A percentile compares a stretch with the other conserved stretches of the same genome.
Evolutionary conservation across 2,329 filamentous ascomycete species (phyloP).

Genomic region (Fusarium xylarioides): DNA sequence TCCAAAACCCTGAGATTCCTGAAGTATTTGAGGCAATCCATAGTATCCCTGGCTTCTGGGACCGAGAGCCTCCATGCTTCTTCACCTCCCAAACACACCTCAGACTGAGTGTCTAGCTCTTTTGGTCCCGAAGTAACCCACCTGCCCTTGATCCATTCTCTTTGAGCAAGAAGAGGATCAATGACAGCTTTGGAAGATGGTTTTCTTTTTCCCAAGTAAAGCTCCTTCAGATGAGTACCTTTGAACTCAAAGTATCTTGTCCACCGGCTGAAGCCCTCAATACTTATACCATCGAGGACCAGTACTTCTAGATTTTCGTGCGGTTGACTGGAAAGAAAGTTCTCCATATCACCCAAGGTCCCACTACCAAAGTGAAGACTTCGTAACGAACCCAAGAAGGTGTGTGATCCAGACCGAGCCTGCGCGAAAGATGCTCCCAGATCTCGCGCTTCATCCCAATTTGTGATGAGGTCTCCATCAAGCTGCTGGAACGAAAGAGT

Average conservation of each 20-base stretch:
- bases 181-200: neutral
- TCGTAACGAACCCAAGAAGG: neutral
- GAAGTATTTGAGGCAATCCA: neutral
- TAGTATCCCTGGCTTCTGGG: neutral
- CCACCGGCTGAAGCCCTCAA: neutral
- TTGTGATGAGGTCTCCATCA: neutral
- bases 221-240: neutral
- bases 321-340: neutral
- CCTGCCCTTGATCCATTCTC: slow-evolving; percentile 4
- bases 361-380: neutral
- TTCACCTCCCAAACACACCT: neutral
- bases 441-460: neutral
- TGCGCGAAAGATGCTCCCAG: neutral
- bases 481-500: neutral
- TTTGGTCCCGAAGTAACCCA: neutral
- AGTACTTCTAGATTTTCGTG: neutral
- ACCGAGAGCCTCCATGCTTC: neutral
- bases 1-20: slow-evolving; percentile 1
- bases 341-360: neutral
- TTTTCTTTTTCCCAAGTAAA: slow-evolving; percentile 1
- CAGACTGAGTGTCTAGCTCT: neutral
- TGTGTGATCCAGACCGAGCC: neutral
- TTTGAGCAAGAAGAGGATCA: neutral
- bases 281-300: neutral
- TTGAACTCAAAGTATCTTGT: neutral